Percentiles rank a stretch among this genome's conserved stretches.
These are phyloP conservation scores for Kodamaea hsintzibuensis DNA, from an alignment of 805 yeast species.

Conservation along the genomic window DNA sequence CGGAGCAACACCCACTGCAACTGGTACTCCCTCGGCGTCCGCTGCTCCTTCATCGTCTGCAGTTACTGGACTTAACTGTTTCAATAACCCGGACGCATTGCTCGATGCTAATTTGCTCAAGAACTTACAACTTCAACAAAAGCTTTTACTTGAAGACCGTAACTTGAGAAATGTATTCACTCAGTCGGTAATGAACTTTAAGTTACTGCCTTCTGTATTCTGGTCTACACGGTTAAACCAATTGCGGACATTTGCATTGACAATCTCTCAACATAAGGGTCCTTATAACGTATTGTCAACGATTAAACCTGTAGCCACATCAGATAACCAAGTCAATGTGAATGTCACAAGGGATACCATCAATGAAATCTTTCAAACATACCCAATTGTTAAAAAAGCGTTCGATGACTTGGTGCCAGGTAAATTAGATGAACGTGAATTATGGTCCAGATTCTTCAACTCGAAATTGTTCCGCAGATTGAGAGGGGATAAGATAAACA, in stretches of 20 bases:
- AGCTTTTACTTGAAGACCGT: conserved; percentile 67
- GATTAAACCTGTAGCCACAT: conserved; percentile 88
- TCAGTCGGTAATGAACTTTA: conserved; percentile 79
- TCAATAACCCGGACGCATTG: conserved; percentile 25
- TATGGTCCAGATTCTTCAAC: conserved; percentile 94
- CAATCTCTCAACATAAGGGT: conserved; percentile 82
- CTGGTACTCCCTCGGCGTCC: neutral
- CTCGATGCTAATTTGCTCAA: conserved; percentile 54
- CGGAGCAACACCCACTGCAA: conserved; percentile 1
- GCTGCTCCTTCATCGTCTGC: conserved; percentile 15
- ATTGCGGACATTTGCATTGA: conserved; percentile 81
- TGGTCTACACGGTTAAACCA: conserved; percentile 83
- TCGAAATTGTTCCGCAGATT: conserved; percentile 84
- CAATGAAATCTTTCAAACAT: conserved; percentile 84
- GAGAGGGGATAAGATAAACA: conserved; percentile 79
- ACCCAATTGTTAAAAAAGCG: conserved; percentile 87
- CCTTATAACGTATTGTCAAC: conserved; percentile 93
- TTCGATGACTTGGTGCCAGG: conserved; percentile 86
- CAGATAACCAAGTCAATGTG: conserved; percentile 91
- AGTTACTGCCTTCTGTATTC: conserved; percentile 77
- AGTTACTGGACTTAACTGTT: conserved; percentile 16
- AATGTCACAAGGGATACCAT: conserved; percentile 89
- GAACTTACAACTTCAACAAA: conserved; percentile 78
- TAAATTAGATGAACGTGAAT: conserved; percentile 82
- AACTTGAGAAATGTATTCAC: conserved; percentile 73